Evolutionary conservation across 768 basidiomycete species (phyloP), one percentile per base, ranked within the genome.

Genomic region (Hygrocybe coccinea): DNA sequence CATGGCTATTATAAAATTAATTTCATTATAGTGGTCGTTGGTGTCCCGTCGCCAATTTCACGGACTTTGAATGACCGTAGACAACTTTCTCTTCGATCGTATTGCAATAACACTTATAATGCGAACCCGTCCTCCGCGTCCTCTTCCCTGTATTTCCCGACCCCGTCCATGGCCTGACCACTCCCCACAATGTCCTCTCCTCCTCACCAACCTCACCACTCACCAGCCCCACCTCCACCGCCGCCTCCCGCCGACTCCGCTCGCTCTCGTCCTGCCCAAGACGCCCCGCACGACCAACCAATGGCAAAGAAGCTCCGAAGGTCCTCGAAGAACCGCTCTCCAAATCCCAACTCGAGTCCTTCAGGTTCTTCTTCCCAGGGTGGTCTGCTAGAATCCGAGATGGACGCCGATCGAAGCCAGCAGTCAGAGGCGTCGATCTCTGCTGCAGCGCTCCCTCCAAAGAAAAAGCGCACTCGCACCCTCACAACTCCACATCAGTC

Each of bases 401-500:
- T 74, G 59, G 79, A 80, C 54, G 69, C 72, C 34, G 76, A 71
- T 38, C 75, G 69, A 56, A 75, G 71, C 46, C 74, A 76, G 35
- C 71, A 68, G 33, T 69, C 76, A 22, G 76, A 76, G 60, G 65
- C 63, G 52, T 68, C 70, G 15, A 69, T 71, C 2, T 56, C 64
- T n/a, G 50, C 74, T 17, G 50, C 75, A 17, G 65, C 67, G 24
- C 64, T 73, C 25, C 82, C 81, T 48, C 79, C 81, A 59, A 89
- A 89, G 78, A 89, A 89, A 71, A 91, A 89, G 64, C 80, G 91
- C 54, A 93, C 91, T 29, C 77, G 88, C 46, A 89, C 87, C 22
- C 74, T 93, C 54, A 93, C 91, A 38, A 93, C 91, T 8, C 89
- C 91, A 7, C 88, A 92, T 64, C 91, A 93, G 67, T 85, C 91